phyloP scores from a whole-genome alignment of 1,139 yeast species.

The Saccharomycopsis phalli region DNA sequence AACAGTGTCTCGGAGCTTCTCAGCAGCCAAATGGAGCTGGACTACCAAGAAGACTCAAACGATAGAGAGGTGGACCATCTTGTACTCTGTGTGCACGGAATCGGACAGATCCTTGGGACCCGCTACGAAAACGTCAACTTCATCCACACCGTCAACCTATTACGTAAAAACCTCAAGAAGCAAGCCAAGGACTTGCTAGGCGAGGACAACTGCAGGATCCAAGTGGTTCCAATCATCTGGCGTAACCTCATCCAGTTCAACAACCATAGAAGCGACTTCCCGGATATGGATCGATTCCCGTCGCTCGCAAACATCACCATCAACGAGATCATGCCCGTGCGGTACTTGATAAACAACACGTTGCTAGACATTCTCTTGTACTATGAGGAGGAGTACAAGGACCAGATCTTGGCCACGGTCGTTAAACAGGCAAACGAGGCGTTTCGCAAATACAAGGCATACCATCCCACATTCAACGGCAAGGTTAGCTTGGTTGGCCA shows the following conservation, averaged over 20 bases:
- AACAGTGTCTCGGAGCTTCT: conserved; percentile 28
- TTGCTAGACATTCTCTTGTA: conserved; percentile 76
- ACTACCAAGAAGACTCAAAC: background rate
- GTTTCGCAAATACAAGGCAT: conserved; percentile 46
- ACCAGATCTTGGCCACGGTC: conserved; percentile 58
- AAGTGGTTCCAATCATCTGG: conserved; percentile 75
- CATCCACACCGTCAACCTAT: conserved; percentile 70
- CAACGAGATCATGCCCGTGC: conserved; percentile 68
- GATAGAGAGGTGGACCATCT: conserved; percentile 63
- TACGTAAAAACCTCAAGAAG: conserved; percentile 53
- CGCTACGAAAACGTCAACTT: conserved; percentile 77
- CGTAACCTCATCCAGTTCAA: conserved; percentile 59
- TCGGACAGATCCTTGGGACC: conserved; percentile 82
- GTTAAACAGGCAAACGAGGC: conserved; percentile 62
- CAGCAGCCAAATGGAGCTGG: conserved; percentile 24
- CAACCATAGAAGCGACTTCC: conserved; percentile 33
- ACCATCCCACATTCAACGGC: conserved; percentile 73
- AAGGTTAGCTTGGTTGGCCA: conserved; percentile 81
- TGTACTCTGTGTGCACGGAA: conserved; percentile 83
- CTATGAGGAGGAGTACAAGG: conserved; percentile 67
- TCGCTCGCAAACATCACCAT: conserved; percentile 65
- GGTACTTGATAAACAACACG: conserved; percentile 79
- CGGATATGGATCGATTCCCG: conserved; percentile 37
- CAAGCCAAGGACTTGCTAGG: conserved; percentile 24
- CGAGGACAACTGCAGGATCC: conserved; percentile 49